Base-by-base conservation (phyloP, 495 filamentous ascomycete species). In the Neurospora discreta region DNA sequence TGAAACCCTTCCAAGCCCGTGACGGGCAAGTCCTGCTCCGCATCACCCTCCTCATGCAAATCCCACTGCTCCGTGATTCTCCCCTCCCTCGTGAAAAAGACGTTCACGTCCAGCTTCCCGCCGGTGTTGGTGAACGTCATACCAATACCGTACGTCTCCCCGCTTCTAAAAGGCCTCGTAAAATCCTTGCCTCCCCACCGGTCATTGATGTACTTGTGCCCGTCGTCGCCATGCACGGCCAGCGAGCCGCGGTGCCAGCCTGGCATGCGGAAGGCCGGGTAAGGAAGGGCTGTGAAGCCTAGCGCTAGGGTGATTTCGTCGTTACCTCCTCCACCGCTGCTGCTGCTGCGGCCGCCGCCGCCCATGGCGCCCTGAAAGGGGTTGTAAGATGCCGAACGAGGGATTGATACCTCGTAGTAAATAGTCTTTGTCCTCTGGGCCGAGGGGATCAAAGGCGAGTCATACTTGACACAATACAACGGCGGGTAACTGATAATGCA, bases 151-250 rank as follows among this genome's bases (percentile, higher is more conserved):
- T 84, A 67, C 44, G 82, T 82, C 75, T 87, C 84, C 26, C 84
- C 85, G 0, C 75, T 73, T 11, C 73, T 74, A 71, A 87, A 88
- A 16, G 85, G 82, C 40, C 71, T 18, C 11, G 85, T 82, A 77
- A 98, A 97, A 70, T 90, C 84, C 73, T 87, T 89, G 3, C 95
- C 95, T 30, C 95, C 95, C 84, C 86, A 93, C 1, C 87, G 86
- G 77, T 98, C 92, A 82, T 97, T 96, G 73, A 95, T 85, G 79
- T 92, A 98, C 74, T 88, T 86, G 75, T 92, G 89, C 13, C 95
- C 95, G 79, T 98, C 95, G 78, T 98, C 95, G 3, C 92, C 91
- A 75, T 97, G 95, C 13, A 98, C 90, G 8, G 87, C 95, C n/a
- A 97, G 77, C 65, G 90, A 92, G 2, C 88, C 94, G 39, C 94